Evolutionary conservation across 805 yeast species (phyloP).

Genomic region (Yamadazyma tumulicola): DNA sequence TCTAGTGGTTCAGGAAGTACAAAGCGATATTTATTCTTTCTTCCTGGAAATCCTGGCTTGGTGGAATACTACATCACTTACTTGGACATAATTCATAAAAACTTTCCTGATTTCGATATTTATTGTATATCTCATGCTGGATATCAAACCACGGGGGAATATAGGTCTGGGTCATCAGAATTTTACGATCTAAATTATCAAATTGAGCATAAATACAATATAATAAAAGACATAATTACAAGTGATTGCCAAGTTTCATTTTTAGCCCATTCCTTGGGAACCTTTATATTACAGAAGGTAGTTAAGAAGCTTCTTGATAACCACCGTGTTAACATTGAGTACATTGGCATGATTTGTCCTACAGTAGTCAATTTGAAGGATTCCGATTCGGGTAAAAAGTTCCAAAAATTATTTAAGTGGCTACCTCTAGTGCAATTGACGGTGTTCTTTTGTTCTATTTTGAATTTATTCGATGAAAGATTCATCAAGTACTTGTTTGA

Average conservation of each 20-base stretch:
- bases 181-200: conserved; percentile 50
- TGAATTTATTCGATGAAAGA: conserved; percentile 25
- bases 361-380: conserved; percentile 61
- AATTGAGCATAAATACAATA: conserved; percentile 51
- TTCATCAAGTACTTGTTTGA: conserved; percentile 20
- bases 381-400: conserved; percentile 31
- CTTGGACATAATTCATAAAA: conserved; percentile 39
- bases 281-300: conserved; percentile 57
- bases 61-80: conserved; percentile 61
- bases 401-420: conserved; percentile 21
- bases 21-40: conserved; percentile 33
- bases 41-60: conserved; percentile 81
- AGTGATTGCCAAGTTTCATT: conserved; percentile 30
- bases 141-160: conserved; percentile 30
- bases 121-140: conserved; percentile 68
- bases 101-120: conserved; percentile 46
- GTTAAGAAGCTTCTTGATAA: conserved; percentile 22
- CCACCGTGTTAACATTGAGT: conserved; percentile 26
- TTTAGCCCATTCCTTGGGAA: conserved; percentile 72
- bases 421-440: conserved; percentile 25
- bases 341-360: conserved; percentile 66
- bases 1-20: conserved; percentile 12
- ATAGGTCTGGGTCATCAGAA: conserved; percentile 15
- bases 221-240: conserved; percentile 37
- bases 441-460: conserved; percentile 15